Percentiles rank a stretch among this genome's conserved stretches.
phyloP scores from a whole-genome alignment of 2,329 filamentous ascomycete genomes.

The Metarhizium rileyi region DNA sequence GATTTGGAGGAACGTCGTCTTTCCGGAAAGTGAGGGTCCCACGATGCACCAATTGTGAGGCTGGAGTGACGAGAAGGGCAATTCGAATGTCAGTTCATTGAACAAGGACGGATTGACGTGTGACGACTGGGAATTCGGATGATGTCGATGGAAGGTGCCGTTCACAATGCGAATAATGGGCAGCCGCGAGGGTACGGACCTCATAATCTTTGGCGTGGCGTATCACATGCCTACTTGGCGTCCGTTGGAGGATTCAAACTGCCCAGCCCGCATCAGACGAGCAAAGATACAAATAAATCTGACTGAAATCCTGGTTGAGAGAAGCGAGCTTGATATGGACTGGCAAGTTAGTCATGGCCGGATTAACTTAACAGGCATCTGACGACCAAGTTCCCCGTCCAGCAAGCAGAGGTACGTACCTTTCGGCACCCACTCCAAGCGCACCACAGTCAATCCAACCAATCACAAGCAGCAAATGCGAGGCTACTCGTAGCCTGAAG shows the following conservation, averaged over 20 bases:
- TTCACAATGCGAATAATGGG: conserved; percentile 65
- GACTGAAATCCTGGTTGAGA: background rate
- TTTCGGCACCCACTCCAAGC: background rate
- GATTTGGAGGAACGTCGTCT: conserved; percentile 74
- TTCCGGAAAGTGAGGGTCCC: conserved; percentile 66
- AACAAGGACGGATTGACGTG: conserved; percentile 65
- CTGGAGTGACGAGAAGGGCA: conserved; percentile 46
- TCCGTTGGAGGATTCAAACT: no score
- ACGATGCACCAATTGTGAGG: conserved; percentile 73
- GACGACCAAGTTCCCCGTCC: background rate
- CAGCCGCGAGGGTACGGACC: conserved; percentile 20
- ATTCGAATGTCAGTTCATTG: conserved; percentile 55
- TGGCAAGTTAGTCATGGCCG: background rate
- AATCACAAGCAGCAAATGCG: conserved; percentile 16
- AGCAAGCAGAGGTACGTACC: conserved; percentile 12
- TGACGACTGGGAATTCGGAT: conserved; percentile 45
- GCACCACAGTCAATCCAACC: background rate
- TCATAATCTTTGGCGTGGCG: conserved; percentile 1
- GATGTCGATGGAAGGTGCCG: conserved; percentile 73
- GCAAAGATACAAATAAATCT: background rate
- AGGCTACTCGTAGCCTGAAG: conserved; percentile 20
- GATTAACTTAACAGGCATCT: background rate
- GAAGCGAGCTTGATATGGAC: background rate
- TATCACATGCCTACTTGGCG: background rate
- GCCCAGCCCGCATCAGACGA: no score